These are phyloP conservation scores for Chlorella ohadii DNA, from an alignment of 139 green algal genomes.

Conservation along the genomic window DNA sequence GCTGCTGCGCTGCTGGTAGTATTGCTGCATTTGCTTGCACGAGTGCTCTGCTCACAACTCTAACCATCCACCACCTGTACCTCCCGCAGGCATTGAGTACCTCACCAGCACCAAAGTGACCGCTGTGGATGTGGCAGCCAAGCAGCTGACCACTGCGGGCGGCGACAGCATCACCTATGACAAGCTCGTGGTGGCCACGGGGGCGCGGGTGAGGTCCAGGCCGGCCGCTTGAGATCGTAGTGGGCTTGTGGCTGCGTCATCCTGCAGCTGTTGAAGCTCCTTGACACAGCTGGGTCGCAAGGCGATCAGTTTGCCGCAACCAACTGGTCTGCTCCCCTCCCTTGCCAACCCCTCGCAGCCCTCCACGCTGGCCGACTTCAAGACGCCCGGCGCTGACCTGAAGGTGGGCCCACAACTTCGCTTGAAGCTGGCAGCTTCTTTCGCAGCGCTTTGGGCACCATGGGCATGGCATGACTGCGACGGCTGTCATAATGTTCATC, in stretches of 20 bases:
- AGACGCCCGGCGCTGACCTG: conserved; percentile 75
- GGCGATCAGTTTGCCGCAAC: too few relatives aligned
- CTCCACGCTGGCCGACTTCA: conserved; percentile 73
- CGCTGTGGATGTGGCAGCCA: conserved; percentile 61
- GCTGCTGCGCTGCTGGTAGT: background rate
- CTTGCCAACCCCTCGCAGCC: background rate
- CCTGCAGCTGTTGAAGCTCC: too few relatives aligned
- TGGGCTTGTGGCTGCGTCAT: background rate
- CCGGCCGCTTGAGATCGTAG: background rate
- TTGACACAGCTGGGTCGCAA: too few relatives aligned
- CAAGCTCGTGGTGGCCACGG: conserved; percentile 90
- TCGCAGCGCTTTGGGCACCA: too few relatives aligned
- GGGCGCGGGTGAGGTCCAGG: conserved; percentile 63
- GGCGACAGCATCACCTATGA: conserved; percentile 77
- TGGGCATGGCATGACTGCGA: too few relatives aligned
- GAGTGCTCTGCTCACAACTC: too few relatives aligned
- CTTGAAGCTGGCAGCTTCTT: background rate
- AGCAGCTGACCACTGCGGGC: conserved; percentile 64
- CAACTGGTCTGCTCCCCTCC: too few relatives aligned
- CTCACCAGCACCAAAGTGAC: conserved; percentile 67
- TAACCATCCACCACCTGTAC: too few relatives aligned
- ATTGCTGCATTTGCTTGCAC: too few relatives aligned
- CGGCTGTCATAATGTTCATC: too few relatives aligned
- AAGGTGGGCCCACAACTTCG: background rate
- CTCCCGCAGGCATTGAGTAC: conserved; percentile 69